A percentile compares a stretch with the other conserved stretches of the same genome.
These are phyloP conservation scores for Musa schizocarpa DNA, from an alignment of 176 grass and related monocot species.

Conservation along the genomic window DNA sequence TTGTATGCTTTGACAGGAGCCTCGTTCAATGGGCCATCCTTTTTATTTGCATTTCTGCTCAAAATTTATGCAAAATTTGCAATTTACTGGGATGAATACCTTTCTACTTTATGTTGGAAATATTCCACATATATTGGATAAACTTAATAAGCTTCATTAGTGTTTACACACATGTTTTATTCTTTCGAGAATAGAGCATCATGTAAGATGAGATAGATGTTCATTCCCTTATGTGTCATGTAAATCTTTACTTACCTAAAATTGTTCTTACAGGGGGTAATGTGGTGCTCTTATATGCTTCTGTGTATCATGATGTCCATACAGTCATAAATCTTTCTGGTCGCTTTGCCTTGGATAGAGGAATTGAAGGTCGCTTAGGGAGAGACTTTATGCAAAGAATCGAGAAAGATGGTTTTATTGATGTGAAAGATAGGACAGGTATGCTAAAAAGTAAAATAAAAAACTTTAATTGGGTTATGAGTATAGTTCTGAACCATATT, in stretches of 20 bases:
- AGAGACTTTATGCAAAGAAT: constrained; percentile 76
- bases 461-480: constrained; percentile 9
- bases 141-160: no score
- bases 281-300: constrained; percentile 78
- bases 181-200: no score
- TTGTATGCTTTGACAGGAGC: no score
- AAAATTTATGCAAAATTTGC: no score
- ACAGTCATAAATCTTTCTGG: constrained; percentile 69
- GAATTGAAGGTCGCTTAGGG: constrained; percentile 66
- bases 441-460: background rate
- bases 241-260: background rate
- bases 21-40: no score
- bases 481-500: background rate
- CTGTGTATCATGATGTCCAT: constrained; percentile 43
- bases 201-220: no score
- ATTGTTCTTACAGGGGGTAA: constrained; percentile 48
- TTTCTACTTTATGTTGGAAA: no score
- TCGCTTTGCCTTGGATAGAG: constrained; percentile 60
- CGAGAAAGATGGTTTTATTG: constrained; percentile 68
- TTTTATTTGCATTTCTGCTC: no score
- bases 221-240: no score
- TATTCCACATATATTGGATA: no score
- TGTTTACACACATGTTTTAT: background rate
- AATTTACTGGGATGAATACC: no score
- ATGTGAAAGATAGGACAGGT: constrained; percentile 81